Percentiles rank a stretch among this genome's conserved stretches.
Evolutionary conservation across 2,329 filamentous ascomycete genomes (phyloP).

Genomic region (Xylaria sp.): DNA sequence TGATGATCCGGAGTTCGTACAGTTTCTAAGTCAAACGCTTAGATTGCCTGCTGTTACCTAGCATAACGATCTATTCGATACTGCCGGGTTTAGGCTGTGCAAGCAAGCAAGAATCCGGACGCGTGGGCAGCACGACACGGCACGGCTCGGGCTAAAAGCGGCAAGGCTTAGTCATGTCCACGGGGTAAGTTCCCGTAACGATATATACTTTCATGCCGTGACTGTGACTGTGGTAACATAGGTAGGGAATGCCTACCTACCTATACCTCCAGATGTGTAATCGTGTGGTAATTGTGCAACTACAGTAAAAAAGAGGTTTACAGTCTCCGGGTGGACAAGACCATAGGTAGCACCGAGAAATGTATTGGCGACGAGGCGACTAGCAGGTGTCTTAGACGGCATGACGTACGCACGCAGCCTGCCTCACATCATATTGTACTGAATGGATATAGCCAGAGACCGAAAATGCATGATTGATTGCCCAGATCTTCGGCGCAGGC

Average conservation of each 20-base stretch:
- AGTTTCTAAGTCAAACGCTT: too few species aligned
- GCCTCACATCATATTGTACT: conserved; percentile 7
- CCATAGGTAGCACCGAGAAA: not conserved
- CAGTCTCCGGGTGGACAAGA: not conserved
- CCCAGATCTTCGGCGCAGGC: not conserved
- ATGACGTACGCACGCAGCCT: conserved; percentile 15
- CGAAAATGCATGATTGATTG: not conserved
- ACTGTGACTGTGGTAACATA: too few species aligned
- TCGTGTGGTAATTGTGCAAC: not conserved
- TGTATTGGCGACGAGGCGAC: not conserved
- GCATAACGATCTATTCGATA: too few species aligned
- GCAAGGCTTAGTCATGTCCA: not conserved
- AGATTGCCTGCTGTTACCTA: too few species aligned
- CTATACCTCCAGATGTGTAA: not conserved
- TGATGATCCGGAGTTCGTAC: too few species aligned
- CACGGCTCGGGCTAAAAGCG: not conserved
- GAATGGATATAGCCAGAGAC: conserved; percentile 6
- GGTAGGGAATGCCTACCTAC: too few species aligned
- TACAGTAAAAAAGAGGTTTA: not conserved
- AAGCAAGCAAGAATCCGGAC: not conserved
- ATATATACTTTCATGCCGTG: too few species aligned
- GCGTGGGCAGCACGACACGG: not conserved
- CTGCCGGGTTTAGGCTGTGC: not conserved
- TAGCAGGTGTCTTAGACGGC: not conserved
- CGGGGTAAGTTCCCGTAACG: too few species aligned